Evolutionary conservation across 169 alveolate genomes (phyloP).

Genomic region (Plasmodium vivax): DNA sequence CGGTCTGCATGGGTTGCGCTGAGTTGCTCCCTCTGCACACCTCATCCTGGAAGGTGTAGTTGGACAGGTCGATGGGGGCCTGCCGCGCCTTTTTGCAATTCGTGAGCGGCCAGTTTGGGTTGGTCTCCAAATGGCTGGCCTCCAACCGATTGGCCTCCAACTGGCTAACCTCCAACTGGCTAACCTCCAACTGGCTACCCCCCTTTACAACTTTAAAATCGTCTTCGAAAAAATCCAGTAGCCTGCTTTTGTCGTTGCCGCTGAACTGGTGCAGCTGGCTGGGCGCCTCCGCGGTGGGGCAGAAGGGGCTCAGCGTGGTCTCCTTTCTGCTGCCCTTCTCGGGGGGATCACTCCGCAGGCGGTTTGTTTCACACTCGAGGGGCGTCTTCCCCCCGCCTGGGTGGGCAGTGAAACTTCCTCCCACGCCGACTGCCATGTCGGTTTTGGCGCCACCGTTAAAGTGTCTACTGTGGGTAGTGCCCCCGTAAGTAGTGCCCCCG

Average conservation of each 20-base stretch:
- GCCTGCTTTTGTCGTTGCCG: background rate
- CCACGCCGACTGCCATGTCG: background rate
- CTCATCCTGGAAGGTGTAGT: background rate
- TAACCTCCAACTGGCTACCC: background rate
- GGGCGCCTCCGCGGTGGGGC: background rate
- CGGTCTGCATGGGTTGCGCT: background rate
- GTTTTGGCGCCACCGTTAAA: background rate
- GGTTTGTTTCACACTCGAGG: background rate
- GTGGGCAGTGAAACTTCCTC: background rate
- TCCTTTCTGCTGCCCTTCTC: background rate
- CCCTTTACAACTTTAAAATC: slow-evolving; percentile 41
- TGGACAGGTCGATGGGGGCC: background rate
- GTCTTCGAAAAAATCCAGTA: background rate
- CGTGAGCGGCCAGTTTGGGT: background rate
- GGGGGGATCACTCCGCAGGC: background rate
- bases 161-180: too few relatives aligned
- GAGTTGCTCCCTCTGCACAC: background rate
- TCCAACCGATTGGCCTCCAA: background rate
- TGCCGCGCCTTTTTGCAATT: background rate
- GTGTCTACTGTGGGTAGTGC: background rate
- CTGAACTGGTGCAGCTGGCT: background rate
- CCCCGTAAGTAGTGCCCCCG: background rate
- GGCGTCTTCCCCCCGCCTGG: background rate
- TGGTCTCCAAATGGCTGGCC: background rate
- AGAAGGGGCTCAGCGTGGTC: background rate